A percentile compares a stretch with the other conserved stretches of the same genome.
Conservation (phyloP, 2,329 filamentous ascomycete genomes). For the Reticulascus tulasneorum region DNA sequence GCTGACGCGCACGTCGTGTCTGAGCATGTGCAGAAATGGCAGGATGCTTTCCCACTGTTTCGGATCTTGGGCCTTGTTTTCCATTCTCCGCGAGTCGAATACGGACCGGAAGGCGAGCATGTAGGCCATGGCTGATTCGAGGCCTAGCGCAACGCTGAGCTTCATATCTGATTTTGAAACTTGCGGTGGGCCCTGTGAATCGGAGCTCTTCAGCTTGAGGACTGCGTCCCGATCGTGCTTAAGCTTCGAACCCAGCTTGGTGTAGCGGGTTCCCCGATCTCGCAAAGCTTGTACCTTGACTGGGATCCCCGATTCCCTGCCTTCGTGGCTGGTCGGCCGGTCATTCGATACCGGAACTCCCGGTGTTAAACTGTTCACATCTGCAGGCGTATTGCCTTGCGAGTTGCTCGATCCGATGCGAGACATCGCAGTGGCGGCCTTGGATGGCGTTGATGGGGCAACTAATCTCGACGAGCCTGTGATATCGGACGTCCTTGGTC, state of each 20-base stretch:
- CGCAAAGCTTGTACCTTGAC: slow-evolving; percentile 25
- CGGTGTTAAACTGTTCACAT: slow-evolving; percentile 36
- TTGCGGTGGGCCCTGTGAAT: slow-evolving; percentile 13
- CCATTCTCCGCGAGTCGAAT: slow-evolving; percentile 39
- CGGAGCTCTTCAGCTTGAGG: slow-evolving; percentile 17
- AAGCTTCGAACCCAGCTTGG: slow-evolving; percentile 41
- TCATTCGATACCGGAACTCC: slow-evolving; percentile 26
- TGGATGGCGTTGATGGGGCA: slow-evolving; percentile 48
- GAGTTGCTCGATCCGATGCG: slow-evolving; percentile 52
- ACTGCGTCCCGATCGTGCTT: slow-evolving; percentile 51
- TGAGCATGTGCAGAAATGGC: slow-evolving; percentile 39
- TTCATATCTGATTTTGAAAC: slow-evolving; percentile 31
- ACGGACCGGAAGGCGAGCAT: slow-evolving; percentile 50
- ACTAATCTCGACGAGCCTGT: slow-evolving; percentile 26
- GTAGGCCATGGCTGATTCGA: slow-evolving; percentile 50
- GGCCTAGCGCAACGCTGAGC: slow-evolving; percentile 37
- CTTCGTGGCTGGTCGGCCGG: slow-evolving; percentile 23
- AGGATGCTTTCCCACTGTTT: slow-evolving; percentile 39
- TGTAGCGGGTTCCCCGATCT: slow-evolving; percentile 33
- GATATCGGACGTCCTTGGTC: slow-evolving; percentile 39
- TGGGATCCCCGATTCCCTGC: slow-evolving; percentile 18
- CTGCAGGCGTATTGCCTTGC: slow-evolving; percentile 47
- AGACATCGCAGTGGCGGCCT: slow-evolving; percentile 45
- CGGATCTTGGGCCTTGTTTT: slow-evolving; percentile 38
- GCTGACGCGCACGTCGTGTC: slow-evolving; percentile 30